Conservation (phyloP, 495 filamentous ascomycete species). For the Neurospora discreta region DNA sequence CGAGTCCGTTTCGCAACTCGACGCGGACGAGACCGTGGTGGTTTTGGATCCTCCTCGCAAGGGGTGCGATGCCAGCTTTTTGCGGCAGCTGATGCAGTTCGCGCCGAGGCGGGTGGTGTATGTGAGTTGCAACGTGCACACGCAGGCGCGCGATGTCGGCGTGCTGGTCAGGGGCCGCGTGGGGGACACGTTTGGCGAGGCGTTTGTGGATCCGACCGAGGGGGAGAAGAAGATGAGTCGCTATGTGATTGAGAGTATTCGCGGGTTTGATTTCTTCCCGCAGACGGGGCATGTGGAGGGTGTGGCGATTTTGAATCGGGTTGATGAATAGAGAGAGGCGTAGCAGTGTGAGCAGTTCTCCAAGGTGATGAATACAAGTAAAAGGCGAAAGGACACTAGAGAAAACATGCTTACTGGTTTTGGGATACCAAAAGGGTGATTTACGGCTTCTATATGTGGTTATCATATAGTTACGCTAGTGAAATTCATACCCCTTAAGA, state of each 20-base stretch:
- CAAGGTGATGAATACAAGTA: not conserved
- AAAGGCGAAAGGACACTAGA: no score
- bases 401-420: not conserved
- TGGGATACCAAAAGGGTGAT: not conserved
- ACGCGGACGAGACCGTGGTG: conserved; percentile 70
- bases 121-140: conserved; percentile 96
- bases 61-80: conserved; percentile 79
- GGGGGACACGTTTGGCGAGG: conserved; percentile 10
- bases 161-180: conserved; percentile 56
- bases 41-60: conserved; percentile 92
- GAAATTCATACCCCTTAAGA: not conserved
- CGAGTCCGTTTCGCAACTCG: conserved; percentile 51
- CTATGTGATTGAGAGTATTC: conserved; percentile 85
- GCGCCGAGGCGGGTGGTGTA: conserved; percentile 74
- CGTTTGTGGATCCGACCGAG: conserved; percentile 11
- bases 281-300: conserved; percentile 96
- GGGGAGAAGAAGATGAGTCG: conserved; percentile 35
- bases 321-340: conserved; percentile 15
- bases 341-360: not conserved
- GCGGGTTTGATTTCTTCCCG: conserved; percentile 96
- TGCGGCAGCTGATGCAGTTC: conserved; percentile 66
- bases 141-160: conserved; percentile 87
- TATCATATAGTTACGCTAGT: not conserved
- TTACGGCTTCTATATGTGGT: not conserved
- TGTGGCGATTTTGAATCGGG: conserved; percentile 64